Evolutionary conservation across 106 monocot species (phyloP).

Genomic region (Apostasia ramifera): DNA sequence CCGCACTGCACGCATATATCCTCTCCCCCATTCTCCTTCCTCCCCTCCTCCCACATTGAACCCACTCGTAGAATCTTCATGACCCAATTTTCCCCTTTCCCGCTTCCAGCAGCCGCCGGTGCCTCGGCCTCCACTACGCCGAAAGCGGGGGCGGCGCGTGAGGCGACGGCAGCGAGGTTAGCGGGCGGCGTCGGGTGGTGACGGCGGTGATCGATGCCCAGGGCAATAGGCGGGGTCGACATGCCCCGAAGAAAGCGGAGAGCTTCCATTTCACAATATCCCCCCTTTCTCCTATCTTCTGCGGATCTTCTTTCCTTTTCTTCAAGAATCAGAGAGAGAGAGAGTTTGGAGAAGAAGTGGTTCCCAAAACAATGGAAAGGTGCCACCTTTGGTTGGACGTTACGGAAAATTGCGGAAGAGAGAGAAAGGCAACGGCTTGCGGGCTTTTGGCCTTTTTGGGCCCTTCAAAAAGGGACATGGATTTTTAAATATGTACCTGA

Average conservation of each 20-base stretch:
- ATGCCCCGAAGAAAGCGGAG: conserved; percentile 22
- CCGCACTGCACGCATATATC: neutral
- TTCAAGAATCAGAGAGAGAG: neutral
- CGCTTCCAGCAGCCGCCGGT: conserved; percentile 2
- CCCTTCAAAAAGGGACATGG: too few species aligned
- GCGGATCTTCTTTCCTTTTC: neutral
- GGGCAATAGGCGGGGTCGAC: neutral
- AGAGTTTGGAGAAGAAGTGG: neutral
- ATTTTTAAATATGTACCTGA: neutral
- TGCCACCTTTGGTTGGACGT: neutral
- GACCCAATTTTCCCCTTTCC: conserved; percentile 35
- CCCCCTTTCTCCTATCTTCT: neutral
- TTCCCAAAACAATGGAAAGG: neutral
- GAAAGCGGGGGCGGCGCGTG: neutral
- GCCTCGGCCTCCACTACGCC: neutral
- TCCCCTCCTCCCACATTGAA: conserved; percentile 20
- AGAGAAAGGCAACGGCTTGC: neutral
- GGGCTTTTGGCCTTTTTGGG: neutral
- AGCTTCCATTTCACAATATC: conserved; percentile 16
- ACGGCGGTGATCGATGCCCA: conserved; percentile 2
- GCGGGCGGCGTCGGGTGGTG: neutral
- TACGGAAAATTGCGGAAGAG: neutral
- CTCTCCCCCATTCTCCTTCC: conserved; percentile 10
- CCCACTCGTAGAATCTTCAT: conserved; percentile 34
- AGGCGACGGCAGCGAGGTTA: neutral